Percentiles rank a stretch among this genome's conserved stretches.
Conservation (phyloP, 1,284 basidiomycete species). For the Malassezia cuniculi region DNA sequence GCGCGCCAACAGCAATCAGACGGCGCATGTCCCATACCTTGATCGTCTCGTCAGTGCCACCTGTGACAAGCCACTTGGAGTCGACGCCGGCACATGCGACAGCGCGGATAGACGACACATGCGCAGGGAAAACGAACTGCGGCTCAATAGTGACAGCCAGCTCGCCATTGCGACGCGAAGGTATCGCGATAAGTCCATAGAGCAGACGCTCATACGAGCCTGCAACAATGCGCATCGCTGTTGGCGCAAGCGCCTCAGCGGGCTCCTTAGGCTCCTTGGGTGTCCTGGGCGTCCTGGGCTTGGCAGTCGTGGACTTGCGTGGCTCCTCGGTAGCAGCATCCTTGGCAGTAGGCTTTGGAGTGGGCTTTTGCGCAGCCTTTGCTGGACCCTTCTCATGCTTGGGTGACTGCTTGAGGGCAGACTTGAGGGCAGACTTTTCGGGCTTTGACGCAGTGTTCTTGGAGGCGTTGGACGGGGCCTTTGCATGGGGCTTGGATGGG, state of each 20-base stretch:
- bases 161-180: too few species aligned
- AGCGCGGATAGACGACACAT: slow-evolving; percentile 79
- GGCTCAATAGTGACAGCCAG: slow-evolving; percentile 51
- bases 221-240: slow-evolving; percentile 52
- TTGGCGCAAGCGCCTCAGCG: neutral
- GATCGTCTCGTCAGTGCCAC: slow-evolving; percentile 83
- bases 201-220: slow-evolving; percentile 91
- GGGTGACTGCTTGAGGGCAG: neutral
- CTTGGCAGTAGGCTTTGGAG: too few species aligned
- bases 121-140: slow-evolving; percentile 89
- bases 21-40: slow-evolving; percentile 93
- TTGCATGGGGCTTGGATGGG: too few species aligned
- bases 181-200: slow-evolving; percentile 68
- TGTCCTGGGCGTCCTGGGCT: neutral
- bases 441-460: too few species aligned
- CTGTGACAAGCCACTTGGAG: slow-evolving; percentile 81
- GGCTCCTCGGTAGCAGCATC: neutral
- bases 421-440: too few species aligned
- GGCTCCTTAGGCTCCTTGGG: neutral
- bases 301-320: neutral
- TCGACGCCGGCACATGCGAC: slow-evolving; percentile 54
- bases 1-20: slow-evolving; percentile 76
- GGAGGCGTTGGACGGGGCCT: too few species aligned
- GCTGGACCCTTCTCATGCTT: slow-evolving; percentile 1
- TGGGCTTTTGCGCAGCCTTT: too few species aligned